Evolutionary conservation across 2,329 filamentous ascomycete genomes (phyloP).

Genomic region (Aspergillus floridensis): DNA sequence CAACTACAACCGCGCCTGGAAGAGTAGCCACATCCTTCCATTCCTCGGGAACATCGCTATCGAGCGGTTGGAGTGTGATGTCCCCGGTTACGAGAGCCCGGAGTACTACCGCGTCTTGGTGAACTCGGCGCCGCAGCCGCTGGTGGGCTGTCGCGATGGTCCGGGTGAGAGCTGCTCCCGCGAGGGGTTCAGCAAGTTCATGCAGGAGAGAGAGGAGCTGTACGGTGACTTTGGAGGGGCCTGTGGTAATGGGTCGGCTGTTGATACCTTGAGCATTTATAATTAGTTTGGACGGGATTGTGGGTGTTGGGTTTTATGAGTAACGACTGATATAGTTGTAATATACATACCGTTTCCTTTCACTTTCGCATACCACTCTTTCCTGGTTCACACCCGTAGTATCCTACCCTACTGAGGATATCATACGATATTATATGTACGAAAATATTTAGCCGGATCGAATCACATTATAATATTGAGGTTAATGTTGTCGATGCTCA

Average conservation of each 20-base stretch:
- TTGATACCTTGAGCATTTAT: not conserved
- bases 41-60: constrained; percentile 67
- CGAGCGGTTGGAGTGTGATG: constrained; percentile 63
- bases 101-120: constrained; percentile 54
- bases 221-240: constrained; percentile 9
- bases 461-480: too few relatives aligned
- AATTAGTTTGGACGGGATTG: not conserved
- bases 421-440: too few relatives aligned
- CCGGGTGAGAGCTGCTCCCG: constrained; percentile 52
- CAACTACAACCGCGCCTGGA: constrained; percentile 64
- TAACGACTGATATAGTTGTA: not conserved
- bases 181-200: constrained; percentile 43
- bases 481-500: too few relatives aligned
- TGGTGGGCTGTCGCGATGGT: constrained; percentile 50
- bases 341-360: not conserved
- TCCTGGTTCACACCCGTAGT: too few relatives aligned
- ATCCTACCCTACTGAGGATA: too few relatives aligned
- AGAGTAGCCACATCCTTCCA: constrained; percentile 60
- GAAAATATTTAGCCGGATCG: too few relatives aligned
- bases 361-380: too few relatives aligned
- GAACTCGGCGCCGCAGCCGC: constrained; percentile 50
- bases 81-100: constrained; percentile 54
- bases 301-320: not conserved
- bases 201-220: constrained; percentile 41
- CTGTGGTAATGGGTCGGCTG: constrained; percentile 5